Evolutionary conservation across 1,284 basidiomycete species (phyloP).

Genomic region (Erythrobasidium hasegawianum): DNA sequence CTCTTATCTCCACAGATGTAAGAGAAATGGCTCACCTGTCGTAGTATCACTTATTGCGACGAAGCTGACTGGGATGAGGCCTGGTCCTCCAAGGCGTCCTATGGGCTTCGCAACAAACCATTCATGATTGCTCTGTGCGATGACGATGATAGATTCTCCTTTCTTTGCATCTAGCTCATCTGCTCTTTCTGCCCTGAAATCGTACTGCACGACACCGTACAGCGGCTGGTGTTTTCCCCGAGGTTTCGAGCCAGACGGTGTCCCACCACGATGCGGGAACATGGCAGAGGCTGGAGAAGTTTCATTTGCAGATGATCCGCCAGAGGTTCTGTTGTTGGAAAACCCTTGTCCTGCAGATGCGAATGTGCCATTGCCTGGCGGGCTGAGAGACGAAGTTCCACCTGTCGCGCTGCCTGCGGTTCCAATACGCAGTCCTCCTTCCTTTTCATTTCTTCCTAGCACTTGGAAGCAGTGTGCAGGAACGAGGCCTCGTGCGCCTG

Average conservation of each 20-base stretch:
- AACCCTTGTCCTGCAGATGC: not conserved
- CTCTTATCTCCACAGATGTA: not conserved
- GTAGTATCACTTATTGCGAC: constrained; percentile 91
- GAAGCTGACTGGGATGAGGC: constrained; percentile 92
- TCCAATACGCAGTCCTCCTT: constrained; percentile 27
- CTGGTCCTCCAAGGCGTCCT: constrained; percentile 85
- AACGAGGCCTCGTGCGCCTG: constrained; percentile 85
- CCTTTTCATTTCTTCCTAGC: constrained; percentile 43
- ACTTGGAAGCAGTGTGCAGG: constrained; percentile 78
- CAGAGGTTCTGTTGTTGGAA: not conserved
- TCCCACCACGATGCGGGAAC: constrained; percentile 14
- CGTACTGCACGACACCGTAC: constrained; percentile 92
- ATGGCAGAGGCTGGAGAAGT: constrained; percentile 15
- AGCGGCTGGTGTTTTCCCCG: constrained; percentile 47
- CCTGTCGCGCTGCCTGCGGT: constrained; percentile 24
- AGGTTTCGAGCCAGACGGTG: not conserved
- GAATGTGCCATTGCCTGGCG: constrained; percentile 5
- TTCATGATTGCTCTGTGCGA: constrained; percentile 71
- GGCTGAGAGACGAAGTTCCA: constrained; percentile 11
- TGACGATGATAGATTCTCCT: constrained; percentile 80
- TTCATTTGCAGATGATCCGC: constrained; percentile 38
- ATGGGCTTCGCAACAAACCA: constrained; percentile 80
- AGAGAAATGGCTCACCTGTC: constrained; percentile 55
- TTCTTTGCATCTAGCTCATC: constrained; percentile 94
- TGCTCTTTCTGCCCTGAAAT: constrained; percentile 87